Base-by-base conservation (phyloP, 352 stramenopile species). In the Globisporangium emineosum region DNA sequence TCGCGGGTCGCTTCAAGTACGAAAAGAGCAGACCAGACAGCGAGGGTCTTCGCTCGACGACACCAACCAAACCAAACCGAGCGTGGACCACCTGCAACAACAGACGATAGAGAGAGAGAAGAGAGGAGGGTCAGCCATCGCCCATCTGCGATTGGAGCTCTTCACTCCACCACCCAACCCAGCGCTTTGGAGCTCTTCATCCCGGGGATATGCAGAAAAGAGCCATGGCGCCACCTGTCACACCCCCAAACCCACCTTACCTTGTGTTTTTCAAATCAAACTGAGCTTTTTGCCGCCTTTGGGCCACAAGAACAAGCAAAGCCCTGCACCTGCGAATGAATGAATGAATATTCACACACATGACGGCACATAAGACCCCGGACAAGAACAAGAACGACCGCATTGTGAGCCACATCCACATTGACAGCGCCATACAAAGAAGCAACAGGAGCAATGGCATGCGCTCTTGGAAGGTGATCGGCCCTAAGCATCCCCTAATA, bases 1-100 rank as follows among this genome's bases (percentile, higher is more conserved):
- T 57, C 51, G 27, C 51, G 25, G 7, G 29, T n/a, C 67, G 76
- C 81, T 91, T 89, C 79, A 91, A 91, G 78, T 81, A 71, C 35
- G 56, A 63, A 49, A 40, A 54, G 43, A 19, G 30, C 54, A 63
- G 53, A 61, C 32, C 42, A 65, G 59, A 57, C 59, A 30, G 40
- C 57, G 59, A 64, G 27, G 47, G 25, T 17, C 9, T 5, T 49
- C n/a, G 23, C 54, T 30, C 29, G 29, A 57, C 51, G 51, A 57
- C 27, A 47, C 47, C 59, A 57, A 64, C 32, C 59, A 64, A 64
- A 64, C 32, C 25, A 7, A 61, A 21, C n/a, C n/a, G n/a, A n/a
- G n/a, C 27, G 55, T 25, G 19, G 25, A 56, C 50, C 50, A 56
- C 25, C 50, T 56, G 17, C 35, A 50, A 60, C 55, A 51, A 33